These are phyloP conservation scores for Schwanniomyces vanrijiae DNA, from an alignment of 805 yeast species.

Conservation along the genomic window DNA sequence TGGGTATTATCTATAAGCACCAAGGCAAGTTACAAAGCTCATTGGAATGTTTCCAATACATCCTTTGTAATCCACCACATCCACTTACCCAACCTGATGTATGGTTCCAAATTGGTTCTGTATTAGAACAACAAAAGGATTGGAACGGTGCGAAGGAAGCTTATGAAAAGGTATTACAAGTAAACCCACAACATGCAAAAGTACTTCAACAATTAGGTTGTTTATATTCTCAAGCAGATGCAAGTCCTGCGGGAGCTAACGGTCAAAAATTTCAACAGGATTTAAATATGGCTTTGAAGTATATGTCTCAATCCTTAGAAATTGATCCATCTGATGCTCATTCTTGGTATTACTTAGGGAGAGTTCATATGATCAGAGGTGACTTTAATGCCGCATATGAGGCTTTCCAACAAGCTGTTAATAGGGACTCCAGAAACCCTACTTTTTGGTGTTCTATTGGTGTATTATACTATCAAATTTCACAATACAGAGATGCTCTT, in stretches of 20 bases:
- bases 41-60: slow-evolving; percentile 92
- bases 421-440: slow-evolving; percentile 94
- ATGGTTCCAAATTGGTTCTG: slow-evolving; percentile 98
- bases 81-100: slow-evolving; percentile 96
- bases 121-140: slow-evolving; percentile 89
- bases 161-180: slow-evolving; percentile 85
- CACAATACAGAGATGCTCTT: slow-evolving; percentile 93
- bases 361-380: slow-evolving; percentile 94
- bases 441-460: slow-evolving; percentile 98
- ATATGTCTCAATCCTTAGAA: slow-evolving; percentile 84
- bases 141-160: slow-evolving; percentile 93
- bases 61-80: slow-evolving; percentile 86
- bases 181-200: slow-evolving; percentile 92
- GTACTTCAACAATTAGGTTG: slow-evolving; percentile 96
- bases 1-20: slow-evolving; percentile 95
- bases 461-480: slow-evolving; percentile 91
- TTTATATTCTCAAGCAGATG: slow-evolving; percentile 70
- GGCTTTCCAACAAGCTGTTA: slow-evolving; percentile 98
- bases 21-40: slow-evolving; percentile 86
- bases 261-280: slow-evolving; percentile 60
- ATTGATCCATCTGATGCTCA: slow-evolving; percentile 91
- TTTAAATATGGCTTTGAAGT: slow-evolving; percentile 77
- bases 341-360: slow-evolving; percentile 94
- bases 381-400: slow-evolving; percentile 97
- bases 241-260: slow-evolving; percentile 28